phyloP scores from a whole-genome alignment of 805 yeast genomes.

The Blastobotrys attinorum region DNA sequence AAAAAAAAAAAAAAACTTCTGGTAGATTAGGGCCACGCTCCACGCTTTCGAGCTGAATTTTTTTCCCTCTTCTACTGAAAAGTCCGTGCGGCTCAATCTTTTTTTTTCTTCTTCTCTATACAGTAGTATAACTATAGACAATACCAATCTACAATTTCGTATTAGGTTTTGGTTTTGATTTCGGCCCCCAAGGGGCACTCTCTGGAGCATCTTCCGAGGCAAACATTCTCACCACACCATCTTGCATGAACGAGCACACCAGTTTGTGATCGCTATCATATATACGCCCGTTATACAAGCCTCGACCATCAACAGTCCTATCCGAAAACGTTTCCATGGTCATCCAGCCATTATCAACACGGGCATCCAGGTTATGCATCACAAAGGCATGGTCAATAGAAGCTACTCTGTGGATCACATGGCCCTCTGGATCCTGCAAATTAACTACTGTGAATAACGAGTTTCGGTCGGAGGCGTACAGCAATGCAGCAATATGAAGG shows the following conservation, averaged over 20 bases:
- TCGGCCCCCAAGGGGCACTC: too few relatives aligned
- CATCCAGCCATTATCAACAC: slow-evolving; percentile 19
- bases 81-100: background rate
- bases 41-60: too few relatives aligned
- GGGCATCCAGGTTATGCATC: slow-evolving; percentile 21
- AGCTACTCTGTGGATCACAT: slow-evolving; percentile 19
- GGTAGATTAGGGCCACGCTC: background rate
- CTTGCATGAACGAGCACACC: slow-evolving; percentile 25
- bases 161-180: background rate
- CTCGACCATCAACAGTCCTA: slow-evolving; percentile 23
- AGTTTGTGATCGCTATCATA: slow-evolving; percentile 16
- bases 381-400: slow-evolving; percentile 26
- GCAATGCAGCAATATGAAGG: slow-evolving; percentile 25
- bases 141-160: background rate
- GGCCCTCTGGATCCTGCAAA: slow-evolving; percentile 16
- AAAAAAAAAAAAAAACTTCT: background rate
- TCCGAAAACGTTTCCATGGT: slow-evolving; percentile 27
- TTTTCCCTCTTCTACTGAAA: too few relatives aligned
- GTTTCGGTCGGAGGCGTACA: slow-evolving; percentile 28
- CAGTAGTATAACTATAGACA: background rate
- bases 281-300: slow-evolving; percentile 26
- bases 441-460: slow-evolving; percentile 27
- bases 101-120: too few relatives aligned
- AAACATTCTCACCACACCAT: slow-evolving; percentile 19
- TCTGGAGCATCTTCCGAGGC: background rate